phyloP scores from a whole-genome alignment of 2,329 filamentous ascomycete species.

The Tetracladium maxilliforme region DNA sequence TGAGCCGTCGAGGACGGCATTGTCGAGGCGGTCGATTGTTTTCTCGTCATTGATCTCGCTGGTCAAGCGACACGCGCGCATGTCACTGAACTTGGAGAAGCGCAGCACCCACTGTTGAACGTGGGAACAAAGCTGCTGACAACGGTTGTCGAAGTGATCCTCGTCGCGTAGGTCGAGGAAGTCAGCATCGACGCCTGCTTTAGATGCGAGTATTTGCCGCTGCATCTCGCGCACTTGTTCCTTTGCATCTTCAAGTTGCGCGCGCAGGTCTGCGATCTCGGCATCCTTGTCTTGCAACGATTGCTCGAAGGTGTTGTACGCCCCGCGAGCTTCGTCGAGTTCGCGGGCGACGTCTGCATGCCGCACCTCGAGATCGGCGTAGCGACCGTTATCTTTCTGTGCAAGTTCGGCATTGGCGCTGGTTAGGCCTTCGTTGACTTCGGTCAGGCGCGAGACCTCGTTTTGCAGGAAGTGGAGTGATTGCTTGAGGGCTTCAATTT shows the following conservation, averaged over 20 bases:
- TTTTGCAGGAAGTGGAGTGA: slow-evolving; percentile 68
- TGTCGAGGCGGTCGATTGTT: slow-evolving; percentile 86
- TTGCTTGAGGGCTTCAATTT: slow-evolving; percentile 71
- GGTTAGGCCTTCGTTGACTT: slow-evolving; percentile 68
- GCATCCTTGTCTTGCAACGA: slow-evolving; percentile 69
- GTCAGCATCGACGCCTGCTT: slow-evolving; percentile 47
- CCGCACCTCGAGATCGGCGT: slow-evolving; percentile 50
- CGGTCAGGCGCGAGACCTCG: slow-evolving; percentile 66
- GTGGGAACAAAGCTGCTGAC: slow-evolving; percentile 87
- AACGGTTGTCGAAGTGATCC: slow-evolving; percentile 89
- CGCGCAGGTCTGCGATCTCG: slow-evolving; percentile 65
- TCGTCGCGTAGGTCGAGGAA: slow-evolving; percentile 76
- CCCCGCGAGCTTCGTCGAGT: slow-evolving; percentile 50
- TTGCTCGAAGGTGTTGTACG: slow-evolving; percentile 43
- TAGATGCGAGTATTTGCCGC: slow-evolving; percentile 39
- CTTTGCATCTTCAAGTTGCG: slow-evolving; percentile 55
- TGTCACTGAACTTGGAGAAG: slow-evolving; percentile 96
- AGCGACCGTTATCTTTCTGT: slow-evolving; percentile 59
- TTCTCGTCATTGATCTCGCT: slow-evolving; percentile 82
- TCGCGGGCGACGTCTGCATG: slow-evolving; percentile 52
- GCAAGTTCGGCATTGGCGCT: slow-evolving; percentile 66
- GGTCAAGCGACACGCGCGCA: slow-evolving; percentile 71
- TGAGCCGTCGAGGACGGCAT: slow-evolving; percentile 82
- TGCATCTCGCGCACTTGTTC: slow-evolving; percentile 43
- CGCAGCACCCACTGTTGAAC: slow-evolving; percentile 96